Base-by-base conservation (phyloP, 345 rosid species). In the Psidium friedrichsthalianum region DNA sequence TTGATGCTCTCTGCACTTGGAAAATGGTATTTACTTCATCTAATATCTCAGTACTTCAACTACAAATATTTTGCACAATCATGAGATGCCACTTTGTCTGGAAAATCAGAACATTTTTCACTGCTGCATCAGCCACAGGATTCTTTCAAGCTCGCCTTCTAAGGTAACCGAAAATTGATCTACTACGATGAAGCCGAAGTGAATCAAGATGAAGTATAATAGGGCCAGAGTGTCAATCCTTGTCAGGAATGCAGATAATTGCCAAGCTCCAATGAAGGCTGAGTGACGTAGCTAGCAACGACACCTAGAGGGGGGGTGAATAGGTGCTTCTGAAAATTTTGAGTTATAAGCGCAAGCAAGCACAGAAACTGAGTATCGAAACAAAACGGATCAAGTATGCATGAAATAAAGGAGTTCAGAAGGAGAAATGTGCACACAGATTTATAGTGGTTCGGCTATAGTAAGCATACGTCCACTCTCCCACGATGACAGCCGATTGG, bases 181-280 rank as follows among this genome's bases (percentile, higher is more conserved):
- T 88, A 93, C 94, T 95, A 11, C 84, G 85, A 84, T 97, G 99
- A 88, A 96, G 91, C 86, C 92, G 90, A 88, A 97, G 87, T 56
- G 99, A 96, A 90, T 97, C 99, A 88, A 97, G 88, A 90, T 97
- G 99, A 85, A 96, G 98, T 57, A 97, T 88, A 56, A 93, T 94
- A 36, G 96, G 95, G 57, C 95, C 98, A 16, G 97, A 90, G 85
- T 93, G 94, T 87, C 93, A 95, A 87, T 94, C 92, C 90, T 93
- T 91, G 89, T 94, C 96, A 21, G 98, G 99, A 86, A 94, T 90
- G 86, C 97, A 95, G 82, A 97, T 94, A 83, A 96, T 97, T 85
- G 93, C 96, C 90, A 97, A 93, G 89, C 99, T 97, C 99, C 99
- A 97, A 59, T 97, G 99, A 87, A 89, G 91, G 87, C 99, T 96